Evolutionary conservation across 208 protist species (phyloP).

Genomic region (Ichthyophonus hoferi): DNA sequence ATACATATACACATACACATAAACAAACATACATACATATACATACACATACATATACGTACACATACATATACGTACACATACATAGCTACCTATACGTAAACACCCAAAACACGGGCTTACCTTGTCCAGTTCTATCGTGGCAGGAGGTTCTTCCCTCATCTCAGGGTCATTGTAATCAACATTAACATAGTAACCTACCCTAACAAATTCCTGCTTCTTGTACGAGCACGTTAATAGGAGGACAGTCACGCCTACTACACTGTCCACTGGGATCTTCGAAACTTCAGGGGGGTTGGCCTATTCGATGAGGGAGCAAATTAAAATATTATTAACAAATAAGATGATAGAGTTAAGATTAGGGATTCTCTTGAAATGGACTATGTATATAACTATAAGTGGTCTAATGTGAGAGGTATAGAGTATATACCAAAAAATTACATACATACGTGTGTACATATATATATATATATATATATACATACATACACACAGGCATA

Average conservation of each 20-base stretch:
- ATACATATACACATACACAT: constrained; percentile 17
- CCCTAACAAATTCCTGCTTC: constrained; percentile 87
- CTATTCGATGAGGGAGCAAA: constrained; percentile 26
- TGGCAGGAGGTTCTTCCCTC: constrained; percentile 1
- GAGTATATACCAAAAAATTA: too few species aligned
- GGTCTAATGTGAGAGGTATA: too few species aligned
- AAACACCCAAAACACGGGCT: neutral
- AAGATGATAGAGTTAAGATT: too few species aligned
- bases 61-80: constrained; percentile 16
- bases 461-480: too few species aligned
- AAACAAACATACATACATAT: constrained; percentile 14
- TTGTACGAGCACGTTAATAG: constrained; percentile 89
- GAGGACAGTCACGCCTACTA: constrained; percentile 89
- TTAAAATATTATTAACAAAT: too few species aligned
- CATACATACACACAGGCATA: too few species aligned
- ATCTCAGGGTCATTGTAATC: constrained; percentile 31
- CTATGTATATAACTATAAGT: too few species aligned
- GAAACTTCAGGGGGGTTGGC: constrained; percentile 79
- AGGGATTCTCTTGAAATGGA: too few species aligned
- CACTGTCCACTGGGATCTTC: constrained; percentile 79
- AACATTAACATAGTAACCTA: constrained; percentile 57
- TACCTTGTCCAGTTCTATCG: neutral
- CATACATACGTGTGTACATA: too few species aligned
- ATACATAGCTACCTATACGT: neutral
- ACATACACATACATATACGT: constrained; percentile 5